Conservation (phyloP, 345 rosid genomes). For the Laguncularia racemosa region DNA sequence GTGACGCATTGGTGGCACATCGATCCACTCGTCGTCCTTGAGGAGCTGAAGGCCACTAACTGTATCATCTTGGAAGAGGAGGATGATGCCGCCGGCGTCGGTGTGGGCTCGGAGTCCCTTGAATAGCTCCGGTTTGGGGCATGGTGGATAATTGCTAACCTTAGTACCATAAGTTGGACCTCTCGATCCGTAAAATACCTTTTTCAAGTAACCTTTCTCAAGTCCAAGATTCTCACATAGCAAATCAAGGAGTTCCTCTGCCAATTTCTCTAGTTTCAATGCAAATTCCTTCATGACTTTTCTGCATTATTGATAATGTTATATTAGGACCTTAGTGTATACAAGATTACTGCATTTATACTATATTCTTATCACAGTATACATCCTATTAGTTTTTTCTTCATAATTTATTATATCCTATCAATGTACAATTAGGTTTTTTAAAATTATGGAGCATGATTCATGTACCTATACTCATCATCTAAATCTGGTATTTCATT, state of each 20-base stretch:
- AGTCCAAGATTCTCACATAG: no score
- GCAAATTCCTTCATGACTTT: slow-evolving; percentile 73
- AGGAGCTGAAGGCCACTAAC: slow-evolving; percentile 95
- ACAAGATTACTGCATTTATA: background rate
- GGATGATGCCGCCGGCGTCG: no score
- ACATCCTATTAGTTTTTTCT: no score
- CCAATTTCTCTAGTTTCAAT: slow-evolving; percentile 52
- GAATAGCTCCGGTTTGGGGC: slow-evolving; percentile 77
- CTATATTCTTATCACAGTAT: no score
- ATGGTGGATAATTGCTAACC: slow-evolving; percentile 95
- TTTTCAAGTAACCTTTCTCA: no score
- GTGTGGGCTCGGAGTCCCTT: slow-evolving; percentile 93
- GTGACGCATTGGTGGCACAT: slow-evolving; percentile 84
- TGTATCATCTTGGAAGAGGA: slow-evolving; percentile 75
- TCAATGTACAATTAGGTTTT: no score
- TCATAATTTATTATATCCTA: no score
- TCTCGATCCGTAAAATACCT: no score
- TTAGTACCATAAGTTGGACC: no score
- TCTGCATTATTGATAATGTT: slow-evolving; percentile 22
- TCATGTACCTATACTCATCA: no score
- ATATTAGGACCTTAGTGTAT: background rate
- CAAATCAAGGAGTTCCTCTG: no score
- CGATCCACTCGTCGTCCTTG: slow-evolving; percentile 78
- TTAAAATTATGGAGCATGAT: background rate
- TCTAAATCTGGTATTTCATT: no score